A percentile compares a stretch with the other conserved stretches of the same genome.
Evolutionary conservation across 1,284 basidiomycete genomes (phyloP).

Genomic region (Trichosporon coremiiforme): DNA sequence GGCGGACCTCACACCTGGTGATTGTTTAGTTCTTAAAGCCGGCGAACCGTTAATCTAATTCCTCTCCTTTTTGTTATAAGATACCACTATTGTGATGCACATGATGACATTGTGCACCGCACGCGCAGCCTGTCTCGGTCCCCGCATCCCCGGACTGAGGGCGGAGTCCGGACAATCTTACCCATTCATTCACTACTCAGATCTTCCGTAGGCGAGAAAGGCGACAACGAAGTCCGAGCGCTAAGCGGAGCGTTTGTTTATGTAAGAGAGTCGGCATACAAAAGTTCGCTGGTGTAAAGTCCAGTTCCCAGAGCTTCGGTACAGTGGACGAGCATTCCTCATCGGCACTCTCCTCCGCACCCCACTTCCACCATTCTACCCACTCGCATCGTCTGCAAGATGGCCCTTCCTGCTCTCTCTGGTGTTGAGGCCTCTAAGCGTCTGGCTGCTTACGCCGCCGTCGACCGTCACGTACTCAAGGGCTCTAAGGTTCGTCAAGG

Average conservation of each 20-base stretch:
- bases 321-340: not conserved
- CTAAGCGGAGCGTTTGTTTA: too few species aligned
- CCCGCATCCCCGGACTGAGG: not conserved
- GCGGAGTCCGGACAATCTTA: not conserved
- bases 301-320: not conserved
- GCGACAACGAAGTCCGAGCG: too few species aligned
- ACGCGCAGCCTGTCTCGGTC: not conserved
- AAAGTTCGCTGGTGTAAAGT: not conserved
- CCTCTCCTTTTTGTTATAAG: constrained; percentile 11
- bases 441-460: constrained; percentile 90
- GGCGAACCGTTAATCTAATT: constrained; percentile 17
- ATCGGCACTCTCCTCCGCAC: not conserved
- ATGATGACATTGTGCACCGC: constrained; percentile 15
- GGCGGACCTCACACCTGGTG: constrained; percentile 16
- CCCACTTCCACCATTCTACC: constrained; percentile 24
- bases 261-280: not conserved
- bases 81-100: constrained; percentile 21
- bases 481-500: not conserved
- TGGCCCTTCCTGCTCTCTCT: constrained; percentile 23
- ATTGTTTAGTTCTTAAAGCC: constrained; percentile 15
- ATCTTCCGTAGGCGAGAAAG: not conserved
- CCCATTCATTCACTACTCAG: not conserved
- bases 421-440: constrained; percentile 76
- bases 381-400: constrained; percentile 20
- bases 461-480: constrained; percentile 75